phyloP scores from a whole-genome alignment of 345 rosid genomes.

The Capsella bursapastoris region DNA sequence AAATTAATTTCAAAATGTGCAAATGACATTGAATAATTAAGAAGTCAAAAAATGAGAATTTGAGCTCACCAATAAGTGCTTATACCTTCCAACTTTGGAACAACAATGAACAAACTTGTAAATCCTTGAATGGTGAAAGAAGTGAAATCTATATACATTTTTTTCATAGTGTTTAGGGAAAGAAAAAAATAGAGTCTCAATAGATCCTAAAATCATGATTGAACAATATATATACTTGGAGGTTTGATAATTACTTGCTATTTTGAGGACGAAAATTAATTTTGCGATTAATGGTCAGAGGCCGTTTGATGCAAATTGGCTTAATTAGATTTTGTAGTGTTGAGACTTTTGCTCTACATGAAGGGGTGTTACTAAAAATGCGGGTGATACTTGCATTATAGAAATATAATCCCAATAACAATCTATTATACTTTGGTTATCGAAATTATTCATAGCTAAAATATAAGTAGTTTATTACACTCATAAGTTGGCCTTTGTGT shows the following conservation, averaged over 20 bases:
- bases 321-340: background rate
- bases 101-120: slow-evolving; percentile 17
- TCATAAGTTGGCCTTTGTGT: slow-evolving; percentile 13
- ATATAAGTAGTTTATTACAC: background rate
- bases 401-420: slow-evolving; percentile 15
- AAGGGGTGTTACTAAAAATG: slow-evolving; percentile 32
- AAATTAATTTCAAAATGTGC: slow-evolving; percentile 7
- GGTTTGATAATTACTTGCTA: slow-evolving; percentile 24
- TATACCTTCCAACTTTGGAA: slow-evolving; percentile 9
- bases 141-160: background rate
- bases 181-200: background rate
- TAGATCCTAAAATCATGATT: slow-evolving; percentile 20
- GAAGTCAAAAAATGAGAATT: slow-evolving; percentile 19
- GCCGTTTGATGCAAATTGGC: slow-evolving; percentile 40
- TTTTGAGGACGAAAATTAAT: background rate
- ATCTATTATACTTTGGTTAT: background rate
- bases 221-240: slow-evolving; percentile 20
- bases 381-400: slow-evolving; percentile 12
- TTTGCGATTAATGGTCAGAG: slow-evolving; percentile 14
- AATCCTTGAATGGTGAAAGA: slow-evolving; percentile 14
- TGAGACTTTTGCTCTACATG: slow-evolving; percentile 30
- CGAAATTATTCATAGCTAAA: slow-evolving; percentile 5
- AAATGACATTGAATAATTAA: background rate
- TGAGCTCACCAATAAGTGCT: slow-evolving; percentile 33
- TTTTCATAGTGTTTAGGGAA: background rate